Evolutionary conservation across 169 alveolate genomes (phyloP).

Genomic region (Cryptosporidium ryanae): DNA sequence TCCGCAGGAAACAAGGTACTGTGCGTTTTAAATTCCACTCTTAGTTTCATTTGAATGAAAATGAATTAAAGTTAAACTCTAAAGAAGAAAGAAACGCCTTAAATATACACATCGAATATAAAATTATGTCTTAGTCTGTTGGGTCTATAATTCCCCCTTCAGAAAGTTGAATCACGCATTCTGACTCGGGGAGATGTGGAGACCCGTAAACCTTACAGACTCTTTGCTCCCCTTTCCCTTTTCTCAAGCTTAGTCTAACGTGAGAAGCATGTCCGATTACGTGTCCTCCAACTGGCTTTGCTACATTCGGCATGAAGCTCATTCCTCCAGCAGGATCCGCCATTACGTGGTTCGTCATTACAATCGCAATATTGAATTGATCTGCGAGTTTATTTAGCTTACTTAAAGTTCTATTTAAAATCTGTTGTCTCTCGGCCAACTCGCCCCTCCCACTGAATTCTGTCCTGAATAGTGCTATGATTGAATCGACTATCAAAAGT

Average conservation of each 20-base stretch:
- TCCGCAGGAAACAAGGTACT: no score
- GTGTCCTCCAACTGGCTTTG: conserved; percentile 97
- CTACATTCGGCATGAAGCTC: conserved; percentile 90
- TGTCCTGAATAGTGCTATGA: conserved; percentile 88
- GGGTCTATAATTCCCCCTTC: conserved; percentile 86
- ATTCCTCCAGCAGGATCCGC: conserved; percentile 92
- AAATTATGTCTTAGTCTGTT: conserved; percentile 74
- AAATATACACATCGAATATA: no score
- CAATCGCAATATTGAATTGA: conserved; percentile 95
- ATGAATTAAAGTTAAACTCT: no score
- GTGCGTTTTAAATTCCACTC: no score
- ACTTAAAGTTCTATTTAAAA: conserved; percentile 86
- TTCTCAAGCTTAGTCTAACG: conserved; percentile 93
- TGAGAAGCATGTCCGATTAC: conserved; percentile 98
- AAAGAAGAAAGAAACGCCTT: no score
- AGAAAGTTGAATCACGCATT: conserved; percentile 88
- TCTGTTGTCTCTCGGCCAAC: conserved; percentile 87
- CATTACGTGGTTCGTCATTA: conserved; percentile 96
- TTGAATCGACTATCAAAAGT: conserved; percentile 87
- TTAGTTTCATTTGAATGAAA: no score
- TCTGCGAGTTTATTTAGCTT: conserved; percentile 92
- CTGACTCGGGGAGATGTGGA: conserved; percentile 96
- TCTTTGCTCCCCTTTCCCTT: conserved; percentile 96
- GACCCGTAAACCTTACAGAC: conserved; percentile 95
- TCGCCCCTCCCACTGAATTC: conserved; percentile 92